phyloP scores from a whole-genome alignment of 345 rosid genomes.

The thale cress (Arabidopsis thaliana) region DNA sequence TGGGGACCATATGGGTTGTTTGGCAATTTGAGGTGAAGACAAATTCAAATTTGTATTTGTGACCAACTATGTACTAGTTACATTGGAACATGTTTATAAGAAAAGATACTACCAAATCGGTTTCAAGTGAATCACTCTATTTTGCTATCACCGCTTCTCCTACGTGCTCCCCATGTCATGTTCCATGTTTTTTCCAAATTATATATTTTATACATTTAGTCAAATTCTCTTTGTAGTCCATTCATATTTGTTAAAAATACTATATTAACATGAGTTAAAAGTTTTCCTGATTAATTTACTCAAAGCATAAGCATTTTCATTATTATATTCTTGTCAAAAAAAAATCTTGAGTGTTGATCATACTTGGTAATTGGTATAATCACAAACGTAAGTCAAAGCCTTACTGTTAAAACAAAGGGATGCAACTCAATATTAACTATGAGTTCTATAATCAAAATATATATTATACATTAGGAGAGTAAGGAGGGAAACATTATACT shows the following conservation, averaged over 20 bases:
- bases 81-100: conserved; percentile 26
- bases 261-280: no score
- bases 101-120: conserved; percentile 22
- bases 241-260: not conserved
- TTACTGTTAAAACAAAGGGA: not conserved
- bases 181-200: conserved; percentile 17
- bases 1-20: conserved; percentile 37
- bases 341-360: no score
- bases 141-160: conserved; percentile 37
- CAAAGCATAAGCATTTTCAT: no score
- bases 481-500: not conserved
- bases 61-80: not conserved
- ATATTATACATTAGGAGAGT: not conserved
- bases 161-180: conserved; percentile 33
- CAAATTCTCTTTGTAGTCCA: conserved; percentile 1
- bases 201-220: not conserved
- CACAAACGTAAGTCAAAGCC: not conserved
- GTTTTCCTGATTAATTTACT: no score
- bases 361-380: no score
- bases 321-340: no score
- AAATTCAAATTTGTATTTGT: conserved; percentile 34
- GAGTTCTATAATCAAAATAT: conserved; percentile 1
- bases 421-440: not conserved
- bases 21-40: conserved; percentile 36
- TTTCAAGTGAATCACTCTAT: conserved; percentile 19